Evolutionary conservation across 2,329 filamentous ascomycete species (phyloP), one percentile per base, ranked within the genome.

Genomic region (Cladosporium sp.): DNA sequence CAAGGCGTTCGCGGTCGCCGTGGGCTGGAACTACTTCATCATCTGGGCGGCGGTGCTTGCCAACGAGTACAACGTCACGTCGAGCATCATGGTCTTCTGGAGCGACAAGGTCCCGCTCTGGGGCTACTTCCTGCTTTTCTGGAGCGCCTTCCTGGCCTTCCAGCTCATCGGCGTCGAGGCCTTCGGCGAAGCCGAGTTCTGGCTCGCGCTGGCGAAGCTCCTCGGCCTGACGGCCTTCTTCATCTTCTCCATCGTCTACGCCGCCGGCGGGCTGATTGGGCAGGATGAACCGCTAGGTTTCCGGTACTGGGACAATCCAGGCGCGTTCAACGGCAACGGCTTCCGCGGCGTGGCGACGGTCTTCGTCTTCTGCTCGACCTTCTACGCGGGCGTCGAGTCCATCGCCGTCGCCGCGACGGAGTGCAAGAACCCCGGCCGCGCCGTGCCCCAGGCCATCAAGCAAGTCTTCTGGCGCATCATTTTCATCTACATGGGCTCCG

Each of bases 1-100:
- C 64, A 81, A 82, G 61, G 83, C 83, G 0, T 84, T 87, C 60
- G 81, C 79, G 9, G 81, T 84, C 35, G 83, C 83, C 1, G 77
- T 88, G 0, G 85, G 84, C 6, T 87, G 83, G 83, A 86, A 85
- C 55, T 87, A 87, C 67, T 87, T 80, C 59, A 78, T 85, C 61
- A 83, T 86, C 53, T 85, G 82, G 82, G 76, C 77, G 35, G 76
- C 76, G 11, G 82, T 87, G 6, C 71, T 87, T 43, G 78, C 83
- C 40, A 87, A 86, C 62, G 84, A 88, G 66, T 87, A 86, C 67
- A 87, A 87, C 54, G 82, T 83, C 48, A 79, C 85, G 18, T 82
- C 78, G 46, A 83, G 78, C 60, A 84, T 87, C 54, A 72, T 86
- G 49, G 76, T 77, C 0, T 85, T 84, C 59, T 87, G 84, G 84